Evolutionary conservation across 208 protist genomes (phyloP).

Genomic region (Herpetomonas tarakana): DNA sequence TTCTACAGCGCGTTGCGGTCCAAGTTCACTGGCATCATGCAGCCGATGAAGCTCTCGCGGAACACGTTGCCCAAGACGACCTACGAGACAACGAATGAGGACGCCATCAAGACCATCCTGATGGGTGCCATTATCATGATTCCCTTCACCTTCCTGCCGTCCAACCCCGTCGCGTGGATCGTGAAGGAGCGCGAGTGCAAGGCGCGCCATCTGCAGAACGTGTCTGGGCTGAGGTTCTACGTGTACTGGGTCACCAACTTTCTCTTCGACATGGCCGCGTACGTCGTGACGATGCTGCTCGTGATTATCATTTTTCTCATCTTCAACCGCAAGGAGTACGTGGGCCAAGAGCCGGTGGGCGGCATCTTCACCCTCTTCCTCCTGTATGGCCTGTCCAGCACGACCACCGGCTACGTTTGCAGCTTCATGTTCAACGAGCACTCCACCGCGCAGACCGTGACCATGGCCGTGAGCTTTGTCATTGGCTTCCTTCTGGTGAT

Average conservation of each 20-base stretch:
- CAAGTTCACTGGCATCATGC: slow-evolving; percentile 6
- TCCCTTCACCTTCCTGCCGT: slow-evolving; percentile 64
- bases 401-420: slow-evolving; percentile 15
- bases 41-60: slow-evolving; percentile 5
- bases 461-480: slow-evolving; percentile 35
- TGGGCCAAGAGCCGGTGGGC: slow-evolving; percentile 13
- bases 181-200: slow-evolving; percentile 82
- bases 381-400: slow-evolving; percentile 22
- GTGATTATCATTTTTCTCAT: slow-evolving; percentile 27
- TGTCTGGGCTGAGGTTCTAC: slow-evolving; percentile 62
- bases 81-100: slow-evolving; percentile 17
- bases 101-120: slow-evolving; percentile 21
- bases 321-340: slow-evolving; percentile 29
- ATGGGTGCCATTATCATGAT: slow-evolving; percentile 49
- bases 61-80: slow-evolving; percentile 17
- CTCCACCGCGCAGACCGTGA: slow-evolving; percentile 32
- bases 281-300: slow-evolving; percentile 37
- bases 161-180: slow-evolving; percentile 59
- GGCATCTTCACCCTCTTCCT: slow-evolving; percentile 26
- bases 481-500: slow-evolving; percentile 40
- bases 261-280: slow-evolving; percentile 31
- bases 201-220: slow-evolving; percentile 70
- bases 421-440: slow-evolving; percentile 37
- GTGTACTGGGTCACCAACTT: slow-evolving; percentile 70
- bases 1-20: slow-evolving; percentile 22